phyloP scores from a whole-genome alignment of 208 protist genomes.

The Trypanosoma rangeli region DNA sequence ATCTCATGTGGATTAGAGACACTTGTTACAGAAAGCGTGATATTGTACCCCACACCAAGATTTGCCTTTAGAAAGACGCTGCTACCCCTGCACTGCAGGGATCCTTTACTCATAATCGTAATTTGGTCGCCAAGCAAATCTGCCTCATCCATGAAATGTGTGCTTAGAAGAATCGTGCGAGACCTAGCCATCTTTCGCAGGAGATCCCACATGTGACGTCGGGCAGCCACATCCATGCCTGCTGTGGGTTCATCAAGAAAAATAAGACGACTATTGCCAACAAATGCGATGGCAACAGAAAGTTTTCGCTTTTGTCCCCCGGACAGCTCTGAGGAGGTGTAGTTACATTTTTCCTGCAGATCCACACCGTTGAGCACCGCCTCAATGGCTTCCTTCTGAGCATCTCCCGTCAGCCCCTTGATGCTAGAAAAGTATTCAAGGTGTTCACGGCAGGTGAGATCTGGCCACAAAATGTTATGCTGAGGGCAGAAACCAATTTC shows the following conservation, averaged over 20 bases:
- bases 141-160: constrained; percentile 98
- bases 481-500: constrained; percentile 95
- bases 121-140: constrained; percentile 92
- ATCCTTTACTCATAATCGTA: constrained; percentile 86
- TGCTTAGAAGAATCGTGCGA: constrained; percentile 77
- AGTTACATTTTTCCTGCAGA: constrained; percentile 54
- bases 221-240: constrained; percentile 82
- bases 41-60: constrained; percentile 62
- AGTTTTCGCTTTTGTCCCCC: constrained; percentile 90
- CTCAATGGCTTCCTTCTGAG: constrained; percentile 32
- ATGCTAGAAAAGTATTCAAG: constrained; percentile 82
- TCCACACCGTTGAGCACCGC: constrained; percentile 55
- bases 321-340: constrained; percentile 43
- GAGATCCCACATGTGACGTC: constrained; percentile 86
- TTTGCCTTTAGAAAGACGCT: constrained; percentile 63
- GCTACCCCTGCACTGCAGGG: constrained; percentile 56
- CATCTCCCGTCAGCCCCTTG: constrained; percentile 66
- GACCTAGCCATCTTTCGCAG: constrained; percentile 39
- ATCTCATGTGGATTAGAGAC: constrained; percentile 26
- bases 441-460: constrained; percentile 91
- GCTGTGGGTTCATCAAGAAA: constrained; percentile 91
- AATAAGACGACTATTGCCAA: constrained; percentile 66
- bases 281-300: constrained; percentile 81
- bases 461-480: constrained; percentile 94
- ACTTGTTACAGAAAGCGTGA: constrained; percentile 39